Conservation (phyloP, 176 grass and related monocot genomes). For the Eremochloa ophiuroides region DNA sequence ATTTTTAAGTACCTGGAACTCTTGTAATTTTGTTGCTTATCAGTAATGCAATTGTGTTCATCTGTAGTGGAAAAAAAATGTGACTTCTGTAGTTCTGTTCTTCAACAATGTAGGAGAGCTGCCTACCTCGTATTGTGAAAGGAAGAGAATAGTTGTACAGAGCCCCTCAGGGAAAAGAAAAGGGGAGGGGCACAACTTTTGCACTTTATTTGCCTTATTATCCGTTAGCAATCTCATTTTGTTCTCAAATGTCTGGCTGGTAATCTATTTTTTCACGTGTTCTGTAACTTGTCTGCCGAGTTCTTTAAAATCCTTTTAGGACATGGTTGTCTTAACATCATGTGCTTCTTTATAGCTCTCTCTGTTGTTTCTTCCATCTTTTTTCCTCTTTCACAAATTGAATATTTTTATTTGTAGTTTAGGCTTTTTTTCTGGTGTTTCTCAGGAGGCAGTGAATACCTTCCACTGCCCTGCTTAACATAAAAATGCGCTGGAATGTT, state of each 20-base stretch:
- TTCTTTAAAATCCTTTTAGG: background rate
- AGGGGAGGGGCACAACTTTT: background rate
- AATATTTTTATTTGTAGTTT: slow-evolving; percentile 7
- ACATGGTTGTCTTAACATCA: background rate
- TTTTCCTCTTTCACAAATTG: background rate
- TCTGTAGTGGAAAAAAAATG: background rate
- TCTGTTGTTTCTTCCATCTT: background rate
- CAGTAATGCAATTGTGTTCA: background rate
- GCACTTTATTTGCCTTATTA: background rate
- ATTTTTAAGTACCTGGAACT: background rate
- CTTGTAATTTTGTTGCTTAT: background rate
- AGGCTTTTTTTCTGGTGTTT: background rate
- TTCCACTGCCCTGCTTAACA: background rate
- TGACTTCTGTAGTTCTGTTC: background rate
- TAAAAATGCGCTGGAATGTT: background rate
- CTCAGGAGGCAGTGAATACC: background rate
- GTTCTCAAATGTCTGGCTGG: background rate
- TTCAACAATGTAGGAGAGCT: background rate
- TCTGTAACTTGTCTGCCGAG: background rate
- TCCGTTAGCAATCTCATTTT: background rate
- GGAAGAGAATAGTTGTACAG: background rate
- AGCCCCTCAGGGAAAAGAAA: background rate
- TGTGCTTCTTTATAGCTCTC: background rate
- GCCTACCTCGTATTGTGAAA: background rate
- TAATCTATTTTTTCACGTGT: background rate